A percentile compares a stretch with the other conserved stretches of the same genome.
Conservation (phyloP, 805 yeast genomes). For the Candida boidinii region DNA sequence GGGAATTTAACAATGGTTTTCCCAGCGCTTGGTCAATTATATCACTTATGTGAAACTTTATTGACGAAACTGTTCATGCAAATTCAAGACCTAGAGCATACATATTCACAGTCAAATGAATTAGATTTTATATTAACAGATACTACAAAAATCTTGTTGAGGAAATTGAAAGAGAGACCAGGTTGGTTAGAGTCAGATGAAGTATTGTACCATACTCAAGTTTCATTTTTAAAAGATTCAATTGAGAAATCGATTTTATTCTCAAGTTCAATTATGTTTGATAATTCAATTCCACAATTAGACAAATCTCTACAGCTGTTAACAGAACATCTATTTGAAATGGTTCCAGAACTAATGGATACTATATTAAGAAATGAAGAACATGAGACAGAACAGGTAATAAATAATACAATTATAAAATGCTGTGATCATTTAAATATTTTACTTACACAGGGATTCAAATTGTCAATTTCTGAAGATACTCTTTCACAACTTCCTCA, state of each 20-base stretch:
- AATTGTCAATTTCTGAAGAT: too few relatives aligned
- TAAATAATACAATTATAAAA: constrained; percentile 6
- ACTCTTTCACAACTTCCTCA: too few relatives aligned
- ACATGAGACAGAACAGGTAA: constrained; percentile 4
- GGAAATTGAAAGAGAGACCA: constrained; percentile 41
- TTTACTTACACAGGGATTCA: constrained; percentile 8
- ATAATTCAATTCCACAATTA: constrained; percentile 29
- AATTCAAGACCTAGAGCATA: constrained; percentile 41
- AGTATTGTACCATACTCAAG: constrained; percentile 28
- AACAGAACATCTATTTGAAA: constrained; percentile 6
- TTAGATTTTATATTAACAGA: constrained; percentile 41
- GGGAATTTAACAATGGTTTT: constrained; percentile 7
- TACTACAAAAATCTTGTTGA: constrained; percentile 36
- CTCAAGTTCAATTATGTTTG: constrained; percentile 48
- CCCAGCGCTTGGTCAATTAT: too few relatives aligned
- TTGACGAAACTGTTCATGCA: constrained; percentile 34
- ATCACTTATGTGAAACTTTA: too few relatives aligned
- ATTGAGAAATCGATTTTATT: constrained; percentile 47
- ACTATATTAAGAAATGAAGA: constrained; percentile 10
- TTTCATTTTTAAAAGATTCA: constrained; percentile 35
- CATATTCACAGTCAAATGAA: constrained; percentile 40
- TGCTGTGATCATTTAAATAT: constrained; percentile 10
- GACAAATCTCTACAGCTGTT: constrained; percentile 8
- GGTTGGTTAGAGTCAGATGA: constrained; percentile 46
- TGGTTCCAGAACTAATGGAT: constrained; percentile 9